These are phyloP conservation scores for Raphanus sativus DNA, from an alignment of 345 rosid species.

Conservation along the genomic window DNA sequence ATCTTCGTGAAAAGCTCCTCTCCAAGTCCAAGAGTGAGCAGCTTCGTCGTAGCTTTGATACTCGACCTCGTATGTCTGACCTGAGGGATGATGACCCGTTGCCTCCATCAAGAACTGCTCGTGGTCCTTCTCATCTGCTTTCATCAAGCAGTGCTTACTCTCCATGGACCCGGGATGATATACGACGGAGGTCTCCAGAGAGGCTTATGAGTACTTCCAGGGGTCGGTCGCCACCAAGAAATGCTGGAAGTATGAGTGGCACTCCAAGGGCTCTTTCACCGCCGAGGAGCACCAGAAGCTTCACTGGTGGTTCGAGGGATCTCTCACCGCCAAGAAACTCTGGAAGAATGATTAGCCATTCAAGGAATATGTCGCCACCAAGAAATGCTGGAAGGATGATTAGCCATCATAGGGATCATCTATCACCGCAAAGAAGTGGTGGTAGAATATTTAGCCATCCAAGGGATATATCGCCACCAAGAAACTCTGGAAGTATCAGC, in stretches of 20 bases:
- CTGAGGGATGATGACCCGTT: slow-evolving; percentile 54
- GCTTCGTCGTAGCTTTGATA: slow-evolving; percentile 42
- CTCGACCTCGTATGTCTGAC: slow-evolving; percentile 47
- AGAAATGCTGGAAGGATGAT: neutral
- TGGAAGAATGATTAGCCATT: neutral
- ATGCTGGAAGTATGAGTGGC: slow-evolving; percentile 4
- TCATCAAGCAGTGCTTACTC: slow-evolving; percentile 49
- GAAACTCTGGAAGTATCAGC: neutral
- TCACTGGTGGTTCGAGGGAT: neutral
- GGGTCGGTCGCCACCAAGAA: slow-evolving; percentile 56
- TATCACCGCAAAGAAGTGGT: slow-evolving; percentile 34
- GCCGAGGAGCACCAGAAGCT: neutral
- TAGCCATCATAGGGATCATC: neutral
- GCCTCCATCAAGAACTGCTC: slow-evolving; percentile 55
- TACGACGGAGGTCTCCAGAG: slow-evolving; percentile 73
- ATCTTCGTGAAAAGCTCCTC: slow-evolving; percentile 82
- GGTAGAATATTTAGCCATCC: neutral
- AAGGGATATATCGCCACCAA: slow-evolving; percentile 36
- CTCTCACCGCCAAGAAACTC: neutral
- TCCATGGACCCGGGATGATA: slow-evolving; percentile 48
- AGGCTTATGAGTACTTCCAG: slow-evolving; percentile 52
- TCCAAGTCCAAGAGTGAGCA: slow-evolving; percentile 48
- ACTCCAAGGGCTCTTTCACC: slow-evolving; percentile 8
- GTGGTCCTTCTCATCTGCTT: slow-evolving; percentile 37
- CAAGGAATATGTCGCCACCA: neutral